A percentile compares a stretch with the other conserved stretches of the same genome.
These are phyloP conservation scores for Nyctanthes arbortristis DNA, from an alignment of 257 asterid species.

Conservation along the genomic window DNA sequence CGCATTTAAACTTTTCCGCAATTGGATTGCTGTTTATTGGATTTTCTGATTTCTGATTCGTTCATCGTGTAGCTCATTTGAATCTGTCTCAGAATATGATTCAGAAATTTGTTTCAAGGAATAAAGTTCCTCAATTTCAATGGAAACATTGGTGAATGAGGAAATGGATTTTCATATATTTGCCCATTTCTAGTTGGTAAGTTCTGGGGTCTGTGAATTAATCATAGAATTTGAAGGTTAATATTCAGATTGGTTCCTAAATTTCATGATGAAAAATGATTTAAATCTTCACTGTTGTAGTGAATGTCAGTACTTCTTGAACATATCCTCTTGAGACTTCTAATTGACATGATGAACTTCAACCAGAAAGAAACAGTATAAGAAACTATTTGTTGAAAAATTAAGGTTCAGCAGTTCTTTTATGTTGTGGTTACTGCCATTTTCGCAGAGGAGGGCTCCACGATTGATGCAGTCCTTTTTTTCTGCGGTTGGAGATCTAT, in stretches of 20 bases:
- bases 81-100: not conserved
- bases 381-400: not conserved
- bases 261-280: not conserved
- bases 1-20: not conserved
- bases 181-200: not conserved
- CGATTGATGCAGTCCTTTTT: conserved; percentile 77
- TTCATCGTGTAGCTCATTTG: not conserved
- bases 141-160: not conserved
- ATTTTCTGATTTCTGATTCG: conserved; percentile 1
- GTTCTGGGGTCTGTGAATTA: not conserved
- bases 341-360: not conserved
- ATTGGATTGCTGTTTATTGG: not conserved
- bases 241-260: not conserved
- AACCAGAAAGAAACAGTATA: not conserved
- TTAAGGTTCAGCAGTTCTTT: not conserved
- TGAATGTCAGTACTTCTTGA: not conserved
- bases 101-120: not conserved
- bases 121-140: not conserved
- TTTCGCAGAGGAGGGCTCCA: conserved; percentile 75
- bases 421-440: not conserved
- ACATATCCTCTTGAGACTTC: not conserved
- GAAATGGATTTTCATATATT: not conserved
- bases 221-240: conserved; percentile 1
- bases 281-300: not conserved
- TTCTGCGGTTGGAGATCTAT: conserved; percentile 87